Evolutionary conservation across 371 early-diverging fungal genomes (phyloP).

Genomic region (Circinella minor): DNA sequence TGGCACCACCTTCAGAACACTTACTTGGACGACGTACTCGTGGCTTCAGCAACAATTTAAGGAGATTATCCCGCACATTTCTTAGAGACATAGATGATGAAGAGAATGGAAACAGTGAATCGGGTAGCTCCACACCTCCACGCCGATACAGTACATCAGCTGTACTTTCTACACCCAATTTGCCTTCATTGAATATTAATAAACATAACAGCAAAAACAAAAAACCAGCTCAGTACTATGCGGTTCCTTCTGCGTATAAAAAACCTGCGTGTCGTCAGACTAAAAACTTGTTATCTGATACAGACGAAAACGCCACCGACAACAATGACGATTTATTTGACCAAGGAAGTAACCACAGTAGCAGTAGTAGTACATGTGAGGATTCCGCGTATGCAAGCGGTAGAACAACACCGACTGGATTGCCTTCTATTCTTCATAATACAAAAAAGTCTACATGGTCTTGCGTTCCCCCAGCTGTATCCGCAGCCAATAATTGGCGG

Average conservation of each 20-base stretch:
- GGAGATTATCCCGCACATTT: conserved; percentile 4
- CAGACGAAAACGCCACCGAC: too few species aligned
- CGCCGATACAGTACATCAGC: conserved; percentile 1
- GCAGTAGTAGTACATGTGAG: neutral
- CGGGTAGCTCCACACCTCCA: neutral
- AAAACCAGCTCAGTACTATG: neutral
- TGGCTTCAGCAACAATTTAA: neutral
- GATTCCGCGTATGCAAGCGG: conserved; percentile 17
- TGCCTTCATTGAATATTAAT: neutral
- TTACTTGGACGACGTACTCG: conserved; percentile 6
- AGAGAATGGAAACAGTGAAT: neutral
- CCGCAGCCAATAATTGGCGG: conserved; percentile 6
- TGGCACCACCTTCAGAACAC: neutral
- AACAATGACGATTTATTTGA: too few species aligned
- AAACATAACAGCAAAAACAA: neutral
- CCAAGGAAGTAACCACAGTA: neutral
- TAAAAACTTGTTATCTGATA: neutral
- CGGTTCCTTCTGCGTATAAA: neutral
- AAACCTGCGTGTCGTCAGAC: neutral
- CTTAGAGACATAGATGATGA: neutral
- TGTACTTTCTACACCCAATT: neutral
- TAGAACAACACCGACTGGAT: conserved; percentile 8
- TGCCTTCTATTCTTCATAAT: neutral
- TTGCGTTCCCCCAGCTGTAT: neutral
- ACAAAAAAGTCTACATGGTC: neutral